Conservation (phyloP, 1,284 basidiomycete genomes). For the Phylloboletellus chloephorus region DNA sequence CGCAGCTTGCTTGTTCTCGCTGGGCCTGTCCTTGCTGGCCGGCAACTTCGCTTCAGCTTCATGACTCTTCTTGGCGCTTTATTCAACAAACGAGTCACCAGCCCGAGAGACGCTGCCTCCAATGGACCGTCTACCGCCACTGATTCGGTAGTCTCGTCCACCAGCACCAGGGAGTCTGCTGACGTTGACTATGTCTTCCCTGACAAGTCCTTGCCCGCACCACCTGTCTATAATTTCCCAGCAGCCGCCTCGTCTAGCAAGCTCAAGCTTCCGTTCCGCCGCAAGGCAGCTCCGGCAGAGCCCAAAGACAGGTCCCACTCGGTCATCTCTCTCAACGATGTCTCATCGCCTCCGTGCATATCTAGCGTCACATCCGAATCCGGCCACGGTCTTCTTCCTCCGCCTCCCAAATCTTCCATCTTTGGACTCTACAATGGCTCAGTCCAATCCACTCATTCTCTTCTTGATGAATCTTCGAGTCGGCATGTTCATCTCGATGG, state of each 20-base stretch:
- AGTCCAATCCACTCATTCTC: conserved; percentile 52
- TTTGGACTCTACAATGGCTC: conserved; percentile 49
- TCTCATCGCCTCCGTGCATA: conserved; percentile 22
- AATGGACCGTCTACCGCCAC: conserved; percentile 27
- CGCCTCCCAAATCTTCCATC: conserved; percentile 53
- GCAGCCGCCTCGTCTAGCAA: conserved; percentile 33
- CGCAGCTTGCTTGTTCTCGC: conserved; percentile 1
- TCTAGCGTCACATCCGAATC: conserved; percentile 36
- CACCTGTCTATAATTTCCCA: conserved; percentile 28
- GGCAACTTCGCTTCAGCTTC: conserved; percentile 5
- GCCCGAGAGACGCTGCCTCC: conserved; percentile 1
- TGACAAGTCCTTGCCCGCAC: conserved; percentile 32
- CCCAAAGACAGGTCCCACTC: background rate
- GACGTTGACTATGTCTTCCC: conserved; percentile 39
- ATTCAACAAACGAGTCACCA: conserved; percentile 22
- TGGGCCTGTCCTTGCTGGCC: conserved; percentile 2
- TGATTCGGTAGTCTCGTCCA: conserved; percentile 30
- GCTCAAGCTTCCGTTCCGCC: conserved; percentile 37
- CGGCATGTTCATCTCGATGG: conserved; percentile 24
- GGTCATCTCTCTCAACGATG: conserved; percentile 22
- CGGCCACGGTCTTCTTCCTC: conserved; percentile 35
- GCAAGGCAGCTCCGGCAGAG: conserved; percentile 12
- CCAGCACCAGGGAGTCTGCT: conserved; percentile 30
- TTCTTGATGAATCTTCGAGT: conserved; percentile 39
- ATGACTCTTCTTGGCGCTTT: conserved; percentile 30